phyloP scores from a whole-genome alignment of 768 basidiomycete species.

The Lentinus tigrinus region DNA sequence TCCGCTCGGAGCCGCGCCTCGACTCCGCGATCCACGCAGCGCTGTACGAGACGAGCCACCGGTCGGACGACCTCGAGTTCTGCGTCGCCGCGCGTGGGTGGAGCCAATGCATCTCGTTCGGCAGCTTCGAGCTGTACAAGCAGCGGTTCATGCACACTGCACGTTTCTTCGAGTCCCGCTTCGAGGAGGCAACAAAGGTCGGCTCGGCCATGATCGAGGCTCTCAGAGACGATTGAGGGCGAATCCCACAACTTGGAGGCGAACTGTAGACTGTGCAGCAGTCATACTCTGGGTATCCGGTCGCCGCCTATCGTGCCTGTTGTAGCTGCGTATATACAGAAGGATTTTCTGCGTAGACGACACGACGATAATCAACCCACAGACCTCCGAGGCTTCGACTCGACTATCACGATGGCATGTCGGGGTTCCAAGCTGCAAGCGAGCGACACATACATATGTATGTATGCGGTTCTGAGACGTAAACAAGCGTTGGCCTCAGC shows the following conservation, averaged over 20 bases:
- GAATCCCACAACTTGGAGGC: neutral
- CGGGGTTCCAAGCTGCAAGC: neutral
- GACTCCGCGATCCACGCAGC: conserved; percentile 73
- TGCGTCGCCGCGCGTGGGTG: conserved; percentile 91
- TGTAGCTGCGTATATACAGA: no score
- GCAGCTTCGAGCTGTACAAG: conserved; percentile 86
- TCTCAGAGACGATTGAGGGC: conserved; percentile 55
- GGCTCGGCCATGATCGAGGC: conserved; percentile 90
- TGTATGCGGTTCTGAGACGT: neutral
- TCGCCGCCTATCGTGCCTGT: no score
- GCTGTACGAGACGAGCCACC: conserved; percentile 71
- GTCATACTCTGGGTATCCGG: no score
- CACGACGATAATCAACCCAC: no score
- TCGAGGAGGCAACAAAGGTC: conserved; percentile 80
- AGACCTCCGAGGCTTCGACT: no score
- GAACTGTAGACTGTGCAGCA: neutral
- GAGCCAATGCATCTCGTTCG: conserved; percentile 94
- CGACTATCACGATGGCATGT: no score
- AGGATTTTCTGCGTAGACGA: no score
- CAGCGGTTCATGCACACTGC: conserved; percentile 78
- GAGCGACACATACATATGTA: neutral
- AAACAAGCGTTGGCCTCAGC: neutral
- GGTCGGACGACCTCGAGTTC: conserved; percentile 92
- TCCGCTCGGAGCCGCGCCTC: conserved; percentile 65
- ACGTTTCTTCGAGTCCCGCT: conserved; percentile 80